Percentiles rank a stretch among this genome's conserved stretches.
These are phyloP conservation scores for Limtongia smithiae DNA, from an alignment of 805 yeast genomes.

Conservation along the genomic window DNA sequence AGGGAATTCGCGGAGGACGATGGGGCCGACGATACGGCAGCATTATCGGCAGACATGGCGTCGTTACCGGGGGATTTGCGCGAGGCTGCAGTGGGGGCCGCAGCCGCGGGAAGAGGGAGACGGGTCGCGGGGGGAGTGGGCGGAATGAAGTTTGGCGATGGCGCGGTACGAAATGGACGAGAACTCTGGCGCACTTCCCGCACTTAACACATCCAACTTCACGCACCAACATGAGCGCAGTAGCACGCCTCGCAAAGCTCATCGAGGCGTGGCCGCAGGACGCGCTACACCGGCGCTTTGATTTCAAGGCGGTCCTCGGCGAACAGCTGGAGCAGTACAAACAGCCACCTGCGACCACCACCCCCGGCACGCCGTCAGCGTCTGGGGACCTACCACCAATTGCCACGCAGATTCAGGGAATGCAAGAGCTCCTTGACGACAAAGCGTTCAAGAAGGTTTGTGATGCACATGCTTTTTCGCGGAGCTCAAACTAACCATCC, in stretches of 20 bases:
- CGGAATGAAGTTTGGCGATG: no score
- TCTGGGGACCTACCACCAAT: constrained; percentile 9
- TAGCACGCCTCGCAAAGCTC: constrained; percentile 15
- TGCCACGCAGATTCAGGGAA: constrained; percentile 8
- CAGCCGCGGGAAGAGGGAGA: no score
- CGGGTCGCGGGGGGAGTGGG: no score
- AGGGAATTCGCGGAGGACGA: neutral
- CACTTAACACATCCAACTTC: neutral
- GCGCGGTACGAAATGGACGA: no score
- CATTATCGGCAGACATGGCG: no score
- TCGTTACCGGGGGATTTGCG: no score
- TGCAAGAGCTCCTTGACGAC: constrained; percentile 9
- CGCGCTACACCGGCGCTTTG: constrained; percentile 10
- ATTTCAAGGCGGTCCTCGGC: constrained; percentile 7
- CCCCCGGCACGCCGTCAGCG: no score
- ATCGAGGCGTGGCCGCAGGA: constrained; percentile 22
- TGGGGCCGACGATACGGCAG: no score
- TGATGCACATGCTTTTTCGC: no score
- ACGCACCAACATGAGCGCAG: neutral
- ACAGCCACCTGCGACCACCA: neutral
- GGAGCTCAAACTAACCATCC: no score
- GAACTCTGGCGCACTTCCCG: no score
- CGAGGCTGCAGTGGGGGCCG: no score
- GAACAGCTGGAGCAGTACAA: constrained; percentile 10
- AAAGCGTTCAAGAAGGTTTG: constrained; percentile 12